Evolutionary conservation across 2,329 filamentous ascomycete species (phyloP).

Genomic region (Stagonosporopsis vannaccii): DNA sequence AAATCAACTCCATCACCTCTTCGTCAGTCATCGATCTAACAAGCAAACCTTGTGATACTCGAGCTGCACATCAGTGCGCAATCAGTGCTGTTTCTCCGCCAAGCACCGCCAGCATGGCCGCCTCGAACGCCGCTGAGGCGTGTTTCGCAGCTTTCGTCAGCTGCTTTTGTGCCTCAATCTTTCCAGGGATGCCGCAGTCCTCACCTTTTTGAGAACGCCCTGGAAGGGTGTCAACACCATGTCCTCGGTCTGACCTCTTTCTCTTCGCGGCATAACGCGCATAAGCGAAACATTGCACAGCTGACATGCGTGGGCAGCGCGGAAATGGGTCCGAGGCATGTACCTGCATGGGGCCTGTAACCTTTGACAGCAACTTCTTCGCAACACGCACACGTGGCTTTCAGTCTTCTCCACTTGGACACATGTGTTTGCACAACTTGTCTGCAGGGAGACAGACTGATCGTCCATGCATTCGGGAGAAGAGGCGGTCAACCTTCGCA

Average conservation of each 20-base stretch:
- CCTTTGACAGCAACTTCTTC: not conserved
- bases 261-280: not conserved
- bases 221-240: not conserved
- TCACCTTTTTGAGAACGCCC: not conserved
- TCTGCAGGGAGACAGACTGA: not conserved
- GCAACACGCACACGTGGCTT: constrained; percentile 9
- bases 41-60: not conserved
- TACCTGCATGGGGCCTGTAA: constrained; percentile 11
- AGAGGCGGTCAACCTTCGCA: constrained; percentile 13
- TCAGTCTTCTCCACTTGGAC: constrained; percentile 2
- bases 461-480: not conserved
- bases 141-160: not conserved
- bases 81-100: not conserved
- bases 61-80: not conserved
- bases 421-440: constrained; percentile 1
- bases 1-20: not conserved
- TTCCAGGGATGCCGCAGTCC: not conserved
- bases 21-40: not conserved
- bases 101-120: not conserved
- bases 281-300: not conserved
- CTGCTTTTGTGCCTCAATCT: not conserved
- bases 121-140: not conserved
- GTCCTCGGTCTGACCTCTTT: not conserved
- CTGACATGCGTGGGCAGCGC: not conserved
- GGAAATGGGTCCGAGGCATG: not conserved